phyloP scores from a whole-genome alignment of 495 filamentous ascomycete species.

The Corynascus novoguineensis region DNA sequence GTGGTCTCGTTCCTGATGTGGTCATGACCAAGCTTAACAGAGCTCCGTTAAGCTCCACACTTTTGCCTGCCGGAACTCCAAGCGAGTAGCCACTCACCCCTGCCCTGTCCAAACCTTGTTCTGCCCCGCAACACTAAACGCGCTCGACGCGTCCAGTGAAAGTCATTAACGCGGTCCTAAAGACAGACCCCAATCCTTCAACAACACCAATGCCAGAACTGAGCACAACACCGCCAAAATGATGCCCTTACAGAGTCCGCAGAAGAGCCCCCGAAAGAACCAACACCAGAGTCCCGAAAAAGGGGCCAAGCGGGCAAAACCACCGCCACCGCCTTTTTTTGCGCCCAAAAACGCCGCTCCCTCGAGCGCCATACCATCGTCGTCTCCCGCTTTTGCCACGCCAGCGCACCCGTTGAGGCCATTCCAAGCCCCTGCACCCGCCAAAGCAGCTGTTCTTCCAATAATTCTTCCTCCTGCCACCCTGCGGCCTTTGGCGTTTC shows the following conservation, averaged over 20 bases:
- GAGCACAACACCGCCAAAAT: slow-evolving; percentile 17
- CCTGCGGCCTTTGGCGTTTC: slow-evolving; percentile 85
- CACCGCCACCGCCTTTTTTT: slow-evolving; percentile 34
- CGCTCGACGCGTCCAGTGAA: slow-evolving; percentile 22
- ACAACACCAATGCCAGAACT: not conserved
- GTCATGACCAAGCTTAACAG: not conserved
- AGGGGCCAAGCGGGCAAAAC: slow-evolving; percentile 28
- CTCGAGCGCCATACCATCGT: slow-evolving; percentile 63
- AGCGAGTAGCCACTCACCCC: not conserved
- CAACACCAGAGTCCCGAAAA: slow-evolving; percentile 15
- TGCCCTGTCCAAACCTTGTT: not conserved
- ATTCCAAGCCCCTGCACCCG: slow-evolving; percentile 45
- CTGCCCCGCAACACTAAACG: slow-evolving; percentile 29
- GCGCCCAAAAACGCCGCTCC: slow-evolving; percentile 33
- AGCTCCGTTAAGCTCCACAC: slow-evolving; percentile 3
- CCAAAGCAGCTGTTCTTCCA: slow-evolving; percentile 74
- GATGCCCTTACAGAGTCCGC: slow-evolving; percentile 29
- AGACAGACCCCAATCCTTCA: not conserved
- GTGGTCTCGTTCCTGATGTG: not conserved
- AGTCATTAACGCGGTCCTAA: slow-evolving; percentile 30
- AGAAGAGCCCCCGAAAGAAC: slow-evolving; percentile 25
- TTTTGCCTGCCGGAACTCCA: slow-evolving; percentile 11
- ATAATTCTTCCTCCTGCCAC: slow-evolving; percentile 83
- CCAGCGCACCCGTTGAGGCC: slow-evolving; percentile 66
- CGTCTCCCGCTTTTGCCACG: slow-evolving; percentile 83